These are phyloP conservation scores for Prunus padus DNA, from an alignment of 306 rosid genomes.

Conservation along the genomic window DNA sequence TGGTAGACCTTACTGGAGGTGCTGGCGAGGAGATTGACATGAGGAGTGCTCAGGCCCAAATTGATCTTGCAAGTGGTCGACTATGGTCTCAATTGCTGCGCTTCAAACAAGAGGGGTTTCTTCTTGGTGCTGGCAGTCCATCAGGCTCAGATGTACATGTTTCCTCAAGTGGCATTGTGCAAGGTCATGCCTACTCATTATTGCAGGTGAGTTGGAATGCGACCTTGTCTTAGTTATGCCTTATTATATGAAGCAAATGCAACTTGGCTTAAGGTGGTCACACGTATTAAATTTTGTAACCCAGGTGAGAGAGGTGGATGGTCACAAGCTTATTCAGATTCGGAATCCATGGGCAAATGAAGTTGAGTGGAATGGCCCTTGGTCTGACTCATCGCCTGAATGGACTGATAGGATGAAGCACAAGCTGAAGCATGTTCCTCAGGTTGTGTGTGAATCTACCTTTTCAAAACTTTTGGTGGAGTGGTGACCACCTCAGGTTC, in stretches of 20 bases:
- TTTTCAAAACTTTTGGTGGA: background rate
- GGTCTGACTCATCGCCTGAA: conserved; percentile 92
- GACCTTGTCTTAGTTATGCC: background rate
- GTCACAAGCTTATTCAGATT: conserved; percentile 97
- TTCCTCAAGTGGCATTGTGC: conserved; percentile 98
- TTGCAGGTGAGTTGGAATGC: conserved; percentile 62
- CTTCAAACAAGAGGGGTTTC: conserved; percentile 93
- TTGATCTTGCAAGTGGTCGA: conserved; percentile 99
- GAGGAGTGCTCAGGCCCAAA: conserved; percentile 96
- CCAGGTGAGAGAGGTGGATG: conserved; percentile 92
- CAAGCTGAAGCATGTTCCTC: conserved; percentile 87
- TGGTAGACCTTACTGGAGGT: conserved; percentile 98
- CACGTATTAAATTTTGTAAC: conserved; percentile 17
- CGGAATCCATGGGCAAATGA: conserved; percentile 99
- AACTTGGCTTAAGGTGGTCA: background rate
- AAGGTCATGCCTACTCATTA: conserved; percentile 97
- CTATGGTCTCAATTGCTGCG: conserved; percentile 97
- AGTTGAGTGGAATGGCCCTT: conserved; percentile 99
- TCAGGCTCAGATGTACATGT: conserved; percentile 96
- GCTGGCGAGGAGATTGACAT: conserved; percentile 99
- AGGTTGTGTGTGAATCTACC: conserved; percentile 45
- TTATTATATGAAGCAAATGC: background rate
- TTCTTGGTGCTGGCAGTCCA: conserved; percentile 98
- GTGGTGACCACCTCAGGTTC: background rate
- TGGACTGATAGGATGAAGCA: conserved; percentile 99